These are phyloP conservation scores for Urtica urens DNA, from an alignment of 306 rosid genomes.

Conservation along the genomic window DNA sequence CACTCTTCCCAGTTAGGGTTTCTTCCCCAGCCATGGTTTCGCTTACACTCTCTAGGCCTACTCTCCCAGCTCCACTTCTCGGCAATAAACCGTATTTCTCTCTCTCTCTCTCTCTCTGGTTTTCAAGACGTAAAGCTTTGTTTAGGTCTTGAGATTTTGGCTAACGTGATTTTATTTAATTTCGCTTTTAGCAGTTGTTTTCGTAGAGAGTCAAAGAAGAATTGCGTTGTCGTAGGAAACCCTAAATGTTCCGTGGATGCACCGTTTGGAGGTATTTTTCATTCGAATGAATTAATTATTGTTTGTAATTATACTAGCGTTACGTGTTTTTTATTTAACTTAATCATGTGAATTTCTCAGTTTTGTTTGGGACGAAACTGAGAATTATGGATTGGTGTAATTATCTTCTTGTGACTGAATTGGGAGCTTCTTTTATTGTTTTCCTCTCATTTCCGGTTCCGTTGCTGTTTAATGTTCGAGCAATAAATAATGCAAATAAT, in stretches of 20 bases:
- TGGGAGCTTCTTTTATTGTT: no score
- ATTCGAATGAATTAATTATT: no score
- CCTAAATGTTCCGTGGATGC: constrained; percentile 58
- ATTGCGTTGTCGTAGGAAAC: constrained; percentile 11
- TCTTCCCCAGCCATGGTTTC: constrained; percentile 35
- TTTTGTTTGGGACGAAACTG: no score
- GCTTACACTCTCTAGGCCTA: constrained; percentile 39
- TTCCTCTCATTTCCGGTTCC: no score
- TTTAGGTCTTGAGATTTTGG: neutral
- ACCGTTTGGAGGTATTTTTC: constrained; percentile 66
- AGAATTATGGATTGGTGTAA: no score
- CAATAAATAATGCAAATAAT: no score
- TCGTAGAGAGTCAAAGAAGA: constrained; percentile 24
- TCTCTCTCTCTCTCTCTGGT: neutral
- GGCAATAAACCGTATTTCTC: constrained; percentile 35
- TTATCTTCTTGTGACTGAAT: no score
- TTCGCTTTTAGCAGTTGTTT: constrained; percentile 24
- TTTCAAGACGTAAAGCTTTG: neutral
- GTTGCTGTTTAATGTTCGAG: no score
- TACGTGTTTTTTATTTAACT: no score
- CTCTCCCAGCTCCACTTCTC: constrained; percentile 39
- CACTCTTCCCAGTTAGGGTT: constrained; percentile 13
- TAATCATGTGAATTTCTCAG: no score
- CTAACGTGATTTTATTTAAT: neutral
- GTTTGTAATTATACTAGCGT: no score